Conservation (phyloP, 805 yeast genomes). For the Tanozyma kutaoensis region DNA sequence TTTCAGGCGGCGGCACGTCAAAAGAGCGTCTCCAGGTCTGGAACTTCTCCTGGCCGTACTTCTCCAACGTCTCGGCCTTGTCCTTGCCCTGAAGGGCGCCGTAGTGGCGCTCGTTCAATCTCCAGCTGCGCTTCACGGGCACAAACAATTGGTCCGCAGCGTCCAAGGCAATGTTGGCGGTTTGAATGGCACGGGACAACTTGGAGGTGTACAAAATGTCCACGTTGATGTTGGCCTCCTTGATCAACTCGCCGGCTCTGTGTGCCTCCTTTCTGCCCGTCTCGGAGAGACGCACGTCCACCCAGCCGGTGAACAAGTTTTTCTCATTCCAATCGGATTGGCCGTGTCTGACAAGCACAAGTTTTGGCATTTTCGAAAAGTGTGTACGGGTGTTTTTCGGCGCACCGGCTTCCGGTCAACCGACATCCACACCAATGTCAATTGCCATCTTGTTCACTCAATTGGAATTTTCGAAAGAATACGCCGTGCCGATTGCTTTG, state of each 20-base stretch:
- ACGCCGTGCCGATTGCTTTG: no score
- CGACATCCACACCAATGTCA: no score
- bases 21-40: slow-evolving; percentile 95
- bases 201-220: slow-evolving; percentile 85
- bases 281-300: slow-evolving; percentile 77
- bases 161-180: slow-evolving; percentile 89
- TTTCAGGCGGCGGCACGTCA: slow-evolving; percentile 91
- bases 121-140: slow-evolving; percentile 92
- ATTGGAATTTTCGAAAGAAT: no score
- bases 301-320: slow-evolving; percentile 99
- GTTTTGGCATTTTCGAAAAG: no score
- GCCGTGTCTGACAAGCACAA: slow-evolving; percentile 97
- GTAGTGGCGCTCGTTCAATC: slow-evolving; percentile 97
- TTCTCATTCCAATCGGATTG: slow-evolving; percentile 98
- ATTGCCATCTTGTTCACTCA: no score
- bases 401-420: no score
- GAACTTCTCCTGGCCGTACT: slow-evolving; percentile 87
- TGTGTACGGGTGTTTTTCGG: no score
- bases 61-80: slow-evolving; percentile 83
- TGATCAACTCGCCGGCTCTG: slow-evolving; percentile 85
- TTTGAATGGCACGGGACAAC: slow-evolving; percentile 90
- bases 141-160: slow-evolving; percentile 29
- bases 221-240: slow-evolving; percentile 75
- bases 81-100: slow-evolving; percentile 98
- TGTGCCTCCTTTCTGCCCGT: slow-evolving; percentile 83